phyloP scores from a whole-genome alignment of 1,284 basidiomycete species.

The Caloboletus firmus region DNA sequence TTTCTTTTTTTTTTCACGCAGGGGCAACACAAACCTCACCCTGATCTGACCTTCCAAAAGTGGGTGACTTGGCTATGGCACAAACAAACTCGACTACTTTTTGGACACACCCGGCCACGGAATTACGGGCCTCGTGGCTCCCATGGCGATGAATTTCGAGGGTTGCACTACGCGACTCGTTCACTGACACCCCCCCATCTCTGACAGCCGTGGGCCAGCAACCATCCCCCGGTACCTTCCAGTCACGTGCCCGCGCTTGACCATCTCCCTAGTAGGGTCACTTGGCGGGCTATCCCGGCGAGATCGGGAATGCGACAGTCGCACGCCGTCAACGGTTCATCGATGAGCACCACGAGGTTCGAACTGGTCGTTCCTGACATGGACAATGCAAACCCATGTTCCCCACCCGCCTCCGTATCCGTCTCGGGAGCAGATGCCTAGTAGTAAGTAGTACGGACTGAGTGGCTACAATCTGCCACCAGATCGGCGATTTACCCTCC shows the following conservation, averaged over 20 bases:
- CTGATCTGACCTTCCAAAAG: slow-evolving; percentile 21
- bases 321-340: slow-evolving; percentile 18
- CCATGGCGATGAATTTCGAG: slow-evolving; percentile 30
- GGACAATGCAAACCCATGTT: background rate
- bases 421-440: slow-evolving; percentile 14
- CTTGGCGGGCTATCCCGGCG: slow-evolving; percentile 7
- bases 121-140: slow-evolving; percentile 15
- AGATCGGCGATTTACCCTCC: slow-evolving; percentile 13
- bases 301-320: slow-evolving; percentile 25
- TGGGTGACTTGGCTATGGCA: background rate
- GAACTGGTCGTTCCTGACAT: slow-evolving; percentile 17
- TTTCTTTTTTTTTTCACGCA: too few species aligned
- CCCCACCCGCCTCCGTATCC: slow-evolving; percentile 7
- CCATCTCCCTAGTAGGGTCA: background rate
- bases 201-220: slow-evolving; percentile 18
- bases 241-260: background rate
- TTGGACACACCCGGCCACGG: slow-evolving; percentile 11
- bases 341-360: slow-evolving; percentile 25
- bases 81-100: slow-evolving; percentile 13
- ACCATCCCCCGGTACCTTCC: too few species aligned
- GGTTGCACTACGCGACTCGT: slow-evolving; percentile 12
- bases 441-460: too few species aligned
- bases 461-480: background rate
- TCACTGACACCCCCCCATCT: slow-evolving; percentile 10
- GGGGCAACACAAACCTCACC: slow-evolving; percentile 10